Evolutionary conservation across 768 basidiomycete genomes (phyloP).

Genomic region (Mycena amicta): DNA sequence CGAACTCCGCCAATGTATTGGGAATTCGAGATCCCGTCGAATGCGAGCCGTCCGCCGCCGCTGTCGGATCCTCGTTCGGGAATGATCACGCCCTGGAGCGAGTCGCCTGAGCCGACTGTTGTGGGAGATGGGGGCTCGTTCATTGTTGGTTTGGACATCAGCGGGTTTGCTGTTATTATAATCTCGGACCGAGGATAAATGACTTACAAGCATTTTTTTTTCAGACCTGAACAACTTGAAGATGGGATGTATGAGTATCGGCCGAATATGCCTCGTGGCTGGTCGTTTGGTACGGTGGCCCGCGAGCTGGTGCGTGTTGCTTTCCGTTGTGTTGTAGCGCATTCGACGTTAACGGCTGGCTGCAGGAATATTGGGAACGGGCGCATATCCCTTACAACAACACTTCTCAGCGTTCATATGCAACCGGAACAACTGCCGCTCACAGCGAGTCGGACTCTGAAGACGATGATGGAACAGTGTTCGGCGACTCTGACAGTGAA

Average conservation of each 20-base stretch:
- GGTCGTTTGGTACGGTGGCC: not conserved
- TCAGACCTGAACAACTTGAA: not conserved
- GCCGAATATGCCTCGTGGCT: not conserved
- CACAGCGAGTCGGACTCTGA: not conserved
- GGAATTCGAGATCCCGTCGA: not conserved
- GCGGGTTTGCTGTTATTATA: not conserved
- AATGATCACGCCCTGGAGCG: not conserved
- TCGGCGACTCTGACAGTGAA: not conserved
- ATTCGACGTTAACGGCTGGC: no score
- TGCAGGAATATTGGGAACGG: not conserved
- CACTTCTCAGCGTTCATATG: not conserved
- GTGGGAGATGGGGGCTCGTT: not conserved
- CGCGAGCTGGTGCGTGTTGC: not conserved
- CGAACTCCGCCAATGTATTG: not conserved
- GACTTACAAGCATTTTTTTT: not conserved
- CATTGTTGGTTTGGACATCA: conserved; percentile 1
- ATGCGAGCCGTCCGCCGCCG: not conserved
- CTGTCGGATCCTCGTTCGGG: not conserved
- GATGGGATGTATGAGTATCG: not conserved
- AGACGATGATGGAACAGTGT: not conserved
- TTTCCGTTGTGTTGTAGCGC: not conserved
- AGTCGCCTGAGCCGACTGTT: not conserved
- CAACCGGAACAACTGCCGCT: not conserved
- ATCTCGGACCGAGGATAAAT: not conserved
- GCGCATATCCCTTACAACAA: no score